These are phyloP conservation scores for Melampsora medusae DNA, from an alignment of 1,284 basidiomycete species.

Conservation along the genomic window DNA sequence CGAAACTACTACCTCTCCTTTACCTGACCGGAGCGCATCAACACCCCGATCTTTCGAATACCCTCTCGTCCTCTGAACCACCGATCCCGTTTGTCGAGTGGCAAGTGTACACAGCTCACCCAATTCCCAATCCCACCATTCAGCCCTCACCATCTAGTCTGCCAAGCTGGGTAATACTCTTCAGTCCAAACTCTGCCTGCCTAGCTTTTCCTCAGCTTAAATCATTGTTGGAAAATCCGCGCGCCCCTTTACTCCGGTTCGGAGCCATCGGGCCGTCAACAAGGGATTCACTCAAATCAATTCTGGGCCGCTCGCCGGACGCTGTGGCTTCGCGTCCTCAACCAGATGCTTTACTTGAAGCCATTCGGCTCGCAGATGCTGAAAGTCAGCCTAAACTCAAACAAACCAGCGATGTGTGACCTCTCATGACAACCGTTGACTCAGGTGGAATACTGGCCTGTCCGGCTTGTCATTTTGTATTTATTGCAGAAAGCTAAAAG, in stretches of 20 bases:
- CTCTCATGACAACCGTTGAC: no score
- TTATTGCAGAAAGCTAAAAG: no score
- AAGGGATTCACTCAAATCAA: not conserved
- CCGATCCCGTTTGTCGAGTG: not conserved
- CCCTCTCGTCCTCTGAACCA: not conserved
- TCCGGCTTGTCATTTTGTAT: no score
- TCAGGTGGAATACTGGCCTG: no score
- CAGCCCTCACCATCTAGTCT: not conserved
- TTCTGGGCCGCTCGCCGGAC: not conserved
- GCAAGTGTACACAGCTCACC: not conserved
- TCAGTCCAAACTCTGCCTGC: not conserved
- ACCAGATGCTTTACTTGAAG: not conserved
- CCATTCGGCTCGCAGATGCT: not conserved
- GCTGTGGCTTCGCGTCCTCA: not conserved
- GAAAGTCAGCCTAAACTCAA: not conserved
- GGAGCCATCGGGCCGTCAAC: not conserved
- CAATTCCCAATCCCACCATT: not conserved
- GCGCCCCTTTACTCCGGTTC: not conserved
- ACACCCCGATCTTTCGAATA: not conserved
- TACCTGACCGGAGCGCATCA: not conserved
- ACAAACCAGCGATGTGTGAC: no score
- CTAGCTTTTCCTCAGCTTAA: not conserved
- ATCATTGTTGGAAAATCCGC: not conserved
- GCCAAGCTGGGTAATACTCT: not conserved
- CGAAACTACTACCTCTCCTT: not conserved